Base-by-base conservation (phyloP, 257 asterid genomes). In the Rauvolfia tetraphylla region DNA sequence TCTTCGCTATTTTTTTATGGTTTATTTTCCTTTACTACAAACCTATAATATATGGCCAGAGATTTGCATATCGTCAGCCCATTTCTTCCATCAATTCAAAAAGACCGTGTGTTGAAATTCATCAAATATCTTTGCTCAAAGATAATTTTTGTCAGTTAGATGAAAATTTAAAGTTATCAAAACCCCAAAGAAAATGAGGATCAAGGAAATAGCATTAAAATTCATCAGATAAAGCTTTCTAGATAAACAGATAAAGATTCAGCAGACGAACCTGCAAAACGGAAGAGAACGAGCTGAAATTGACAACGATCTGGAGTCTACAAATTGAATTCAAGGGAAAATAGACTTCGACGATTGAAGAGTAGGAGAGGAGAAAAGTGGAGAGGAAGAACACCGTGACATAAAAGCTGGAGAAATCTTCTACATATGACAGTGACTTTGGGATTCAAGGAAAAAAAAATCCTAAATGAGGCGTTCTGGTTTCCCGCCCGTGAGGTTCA, bases 401-500 rank as follows among this genome's bases (percentile, higher is more conserved):
- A 5, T 57, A 27, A 49, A 70, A 70, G 36, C 39, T 42, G 59
- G 68, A n/a, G 34, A 67, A 23, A n/a, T 10, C 11, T 67, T 14
- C 29, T 42, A 33, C 7, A 14, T 0, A 0, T 65, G 86, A 83
- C 68, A 76, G 44, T 71, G 79, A 81, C 78, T 67, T 56, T 38
- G 70, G 79, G 70, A 66, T 81, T 71, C 31, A 34, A 79, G n/a
- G n/a, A 71, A 61, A 51, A 59, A 79, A 79, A 79, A 80, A 61
- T 73, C 75, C 76, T 74, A 27, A 53, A 8, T 75, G 69, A 83
- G 87, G 78, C 62, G 20, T 29, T 77, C 7, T 76, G 82, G 77
- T 85, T 87, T 73, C 95, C 97, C 90, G 89, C 92, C 85, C 76
- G 39, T 57, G 41, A 6, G 33, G 41, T 82, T 82, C 75, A 77